These are phyloP conservation scores for Sonneratia caseolaris DNA, from an alignment of 345 rosid genomes.

Conservation along the genomic window DNA sequence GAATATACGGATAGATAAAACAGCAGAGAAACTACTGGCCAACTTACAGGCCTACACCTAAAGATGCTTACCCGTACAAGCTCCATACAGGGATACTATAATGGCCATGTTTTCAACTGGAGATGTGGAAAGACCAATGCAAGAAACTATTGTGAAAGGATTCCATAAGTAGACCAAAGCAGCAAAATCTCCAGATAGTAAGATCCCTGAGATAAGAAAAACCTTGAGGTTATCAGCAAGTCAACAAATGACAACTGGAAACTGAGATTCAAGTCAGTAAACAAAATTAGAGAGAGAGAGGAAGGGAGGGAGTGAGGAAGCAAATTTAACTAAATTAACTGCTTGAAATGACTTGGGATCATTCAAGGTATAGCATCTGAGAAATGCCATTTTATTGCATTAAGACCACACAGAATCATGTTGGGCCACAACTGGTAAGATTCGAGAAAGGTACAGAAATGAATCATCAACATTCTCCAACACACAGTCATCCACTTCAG, in stretches of 20 bases:
- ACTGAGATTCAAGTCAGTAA: neutral
- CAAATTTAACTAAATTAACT: neutral
- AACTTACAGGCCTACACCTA: neutral
- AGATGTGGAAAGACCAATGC: conserved; percentile 84
- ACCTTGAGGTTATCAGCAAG: neutral
- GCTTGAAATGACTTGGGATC: neutral
- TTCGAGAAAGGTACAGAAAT: neutral
- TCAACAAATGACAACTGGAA: neutral
- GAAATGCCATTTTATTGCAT: neutral
- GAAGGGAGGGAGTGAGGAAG: too few species aligned
- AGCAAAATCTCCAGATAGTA: conserved; percentile 71
- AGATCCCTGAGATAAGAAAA: conserved; percentile 28
- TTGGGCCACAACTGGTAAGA: neutral
- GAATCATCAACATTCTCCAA: neutral
- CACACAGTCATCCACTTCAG: neutral
- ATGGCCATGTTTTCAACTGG: conserved; percentile 66
- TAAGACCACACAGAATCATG: neutral
- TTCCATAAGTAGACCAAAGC: conserved; percentile 81
- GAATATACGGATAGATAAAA: neutral
- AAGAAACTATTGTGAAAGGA: conserved; percentile 79
- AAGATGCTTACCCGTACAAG: conserved; percentile 55
- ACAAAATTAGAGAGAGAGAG: neutral
- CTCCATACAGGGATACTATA: conserved; percentile 62
- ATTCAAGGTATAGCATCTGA: neutral
- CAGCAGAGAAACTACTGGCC: neutral